phyloP scores from a whole-genome alignment of 768 basidiomycete species.

The Lentinula guzmanii region DNA sequence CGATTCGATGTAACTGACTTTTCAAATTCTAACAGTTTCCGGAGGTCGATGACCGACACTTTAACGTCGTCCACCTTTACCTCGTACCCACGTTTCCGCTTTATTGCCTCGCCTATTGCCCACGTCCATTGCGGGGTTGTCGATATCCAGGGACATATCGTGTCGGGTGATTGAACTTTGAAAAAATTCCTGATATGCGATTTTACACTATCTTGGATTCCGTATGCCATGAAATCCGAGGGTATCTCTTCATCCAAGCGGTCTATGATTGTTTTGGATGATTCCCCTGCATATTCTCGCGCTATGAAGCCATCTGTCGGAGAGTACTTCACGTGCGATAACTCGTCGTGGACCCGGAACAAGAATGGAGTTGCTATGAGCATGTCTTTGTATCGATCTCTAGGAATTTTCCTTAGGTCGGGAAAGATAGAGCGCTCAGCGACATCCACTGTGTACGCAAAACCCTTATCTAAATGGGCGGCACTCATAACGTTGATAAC shows the following conservation, averaged over 20 bases:
- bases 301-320: neutral
- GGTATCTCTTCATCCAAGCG: neutral
- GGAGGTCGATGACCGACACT: neutral
- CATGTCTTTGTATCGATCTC: neutral
- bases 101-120: neutral
- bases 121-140: neutral
- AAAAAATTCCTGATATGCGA: neutral
- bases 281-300: neutral
- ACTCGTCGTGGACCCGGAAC: neutral
- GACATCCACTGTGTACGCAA: neutral
- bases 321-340: neutral
- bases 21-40: neutral
- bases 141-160: neutral
- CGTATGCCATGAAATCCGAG: neutral
- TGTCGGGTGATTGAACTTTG: neutral
- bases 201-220: neutral
- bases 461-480: neutral
- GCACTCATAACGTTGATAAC: neutral
- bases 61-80: neutral
- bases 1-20: neutral
- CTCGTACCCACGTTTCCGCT: neutral
- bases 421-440: neutral
- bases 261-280: neutral
- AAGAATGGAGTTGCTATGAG: neutral
- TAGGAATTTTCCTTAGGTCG: neutral